phyloP scores from a whole-genome alignment of 2,329 filamentous ascomycete genomes.

The Dothideomycetes sp. region DNA sequence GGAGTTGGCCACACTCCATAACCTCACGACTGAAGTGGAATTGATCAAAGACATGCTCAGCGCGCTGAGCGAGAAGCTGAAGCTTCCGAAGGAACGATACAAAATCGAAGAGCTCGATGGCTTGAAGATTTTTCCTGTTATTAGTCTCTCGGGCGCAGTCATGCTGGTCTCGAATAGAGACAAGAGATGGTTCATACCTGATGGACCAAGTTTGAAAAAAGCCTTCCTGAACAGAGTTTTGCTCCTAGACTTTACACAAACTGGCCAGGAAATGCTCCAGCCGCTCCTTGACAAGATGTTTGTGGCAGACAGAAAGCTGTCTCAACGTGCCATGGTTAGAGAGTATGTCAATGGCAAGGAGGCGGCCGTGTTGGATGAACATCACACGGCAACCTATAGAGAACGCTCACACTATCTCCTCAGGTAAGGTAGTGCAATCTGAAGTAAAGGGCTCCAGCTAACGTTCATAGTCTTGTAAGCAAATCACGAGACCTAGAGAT shows the following conservation, averaged over 20 bases:
- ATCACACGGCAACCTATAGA: neutral
- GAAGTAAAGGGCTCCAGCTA: neutral
- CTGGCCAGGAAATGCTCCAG: conserved; percentile 1
- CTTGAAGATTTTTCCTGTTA: conserved; percentile 2
- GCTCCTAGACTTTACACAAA: neutral
- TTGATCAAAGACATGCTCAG: conserved; percentile 3
- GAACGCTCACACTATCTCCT: neutral
- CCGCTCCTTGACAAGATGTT: neutral
- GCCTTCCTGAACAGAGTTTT: neutral
- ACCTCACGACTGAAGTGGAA: neutral
- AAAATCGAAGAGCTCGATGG: neutral
- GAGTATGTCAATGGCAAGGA: conserved; percentile 2
- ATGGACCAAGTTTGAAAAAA: neutral
- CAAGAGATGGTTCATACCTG: conserved; percentile 3
- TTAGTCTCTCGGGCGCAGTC: neutral
- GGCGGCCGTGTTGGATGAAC: neutral
- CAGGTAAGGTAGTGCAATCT: neutral
- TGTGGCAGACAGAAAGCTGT: conserved; percentile 1
- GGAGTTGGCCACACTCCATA: neutral
- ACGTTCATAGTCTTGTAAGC: neutral
- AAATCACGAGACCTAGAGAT: neutral
- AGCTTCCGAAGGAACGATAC: neutral
- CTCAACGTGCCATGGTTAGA: neutral
- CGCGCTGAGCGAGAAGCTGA: conserved; percentile 2
- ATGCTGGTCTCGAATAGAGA: neutral